phyloP scores from a whole-genome alignment of 2,329 filamentous ascomycete genomes.

The Neofusicoccum laricinum region DNA sequence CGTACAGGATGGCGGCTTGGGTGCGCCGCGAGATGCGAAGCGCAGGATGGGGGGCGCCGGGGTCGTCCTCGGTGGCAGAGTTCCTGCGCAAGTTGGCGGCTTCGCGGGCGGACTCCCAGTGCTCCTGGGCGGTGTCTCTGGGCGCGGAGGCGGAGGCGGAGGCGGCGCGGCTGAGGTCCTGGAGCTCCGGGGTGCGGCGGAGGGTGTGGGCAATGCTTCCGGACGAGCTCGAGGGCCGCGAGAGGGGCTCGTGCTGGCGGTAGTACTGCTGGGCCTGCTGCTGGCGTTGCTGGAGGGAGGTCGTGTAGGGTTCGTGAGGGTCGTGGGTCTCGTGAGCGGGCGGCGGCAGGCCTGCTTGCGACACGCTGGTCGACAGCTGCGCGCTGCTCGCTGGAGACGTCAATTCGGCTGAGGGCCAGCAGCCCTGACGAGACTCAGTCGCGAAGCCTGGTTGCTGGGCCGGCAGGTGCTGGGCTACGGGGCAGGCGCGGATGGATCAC shows the following conservation, averaged over 20 bases:
- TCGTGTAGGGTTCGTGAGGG: constrained; percentile 33
- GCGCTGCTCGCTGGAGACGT: constrained; percentile 12
- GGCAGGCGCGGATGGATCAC: background rate
- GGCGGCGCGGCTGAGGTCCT: constrained; percentile 38
- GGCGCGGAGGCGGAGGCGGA: constrained; percentile 43
- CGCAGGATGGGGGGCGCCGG: constrained; percentile 50
- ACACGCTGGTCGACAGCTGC: constrained; percentile 26
- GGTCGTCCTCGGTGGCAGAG: constrained; percentile 31
- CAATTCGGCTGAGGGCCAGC: constrained; percentile 10
- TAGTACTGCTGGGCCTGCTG: constrained; percentile 37
- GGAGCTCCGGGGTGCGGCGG: constrained; percentile 53
- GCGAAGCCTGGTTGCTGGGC: constrained; percentile 1
- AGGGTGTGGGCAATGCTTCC: constrained; percentile 50
- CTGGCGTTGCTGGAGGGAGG: constrained; percentile 42
- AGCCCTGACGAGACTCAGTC: background rate
- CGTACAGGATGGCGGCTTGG: constrained; percentile 85
- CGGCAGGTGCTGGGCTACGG: background rate
- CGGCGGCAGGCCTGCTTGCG: constrained; percentile 22
- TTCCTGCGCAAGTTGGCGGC: constrained; percentile 30
- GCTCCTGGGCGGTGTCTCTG: constrained; percentile 37
- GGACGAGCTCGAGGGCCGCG: constrained; percentile 52
- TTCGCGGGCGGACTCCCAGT: constrained; percentile 21
- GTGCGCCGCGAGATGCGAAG: constrained; percentile 77
- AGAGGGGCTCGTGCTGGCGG: constrained; percentile 34
- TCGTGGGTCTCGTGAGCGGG: constrained; percentile 39